A percentile compares a stretch with the other conserved stretches of the same genome.
phyloP scores from a whole-genome alignment of 1,284 basidiomycete genomes.

The Boletus subluridellus region DNA sequence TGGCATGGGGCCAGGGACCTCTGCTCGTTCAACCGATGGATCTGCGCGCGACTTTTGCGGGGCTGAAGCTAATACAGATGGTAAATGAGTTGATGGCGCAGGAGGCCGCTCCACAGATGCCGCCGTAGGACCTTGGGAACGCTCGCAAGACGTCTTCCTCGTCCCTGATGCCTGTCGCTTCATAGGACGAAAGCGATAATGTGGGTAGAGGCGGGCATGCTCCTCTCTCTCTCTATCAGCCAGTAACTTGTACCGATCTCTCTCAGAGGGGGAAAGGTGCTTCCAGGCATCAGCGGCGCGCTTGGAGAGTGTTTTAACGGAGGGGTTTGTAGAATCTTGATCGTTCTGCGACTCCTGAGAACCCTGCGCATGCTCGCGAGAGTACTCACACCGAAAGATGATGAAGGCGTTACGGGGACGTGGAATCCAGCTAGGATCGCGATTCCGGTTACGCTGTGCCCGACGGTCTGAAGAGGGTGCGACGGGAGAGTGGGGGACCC shows the following conservation, averaged over 20 bases:
- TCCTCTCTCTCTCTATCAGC: constrained; percentile 53
- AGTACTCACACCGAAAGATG: constrained; percentile 79
- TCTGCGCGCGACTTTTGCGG: constrained; percentile 5
- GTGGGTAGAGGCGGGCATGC: constrained; percentile 52
- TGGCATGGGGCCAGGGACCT: neutral
- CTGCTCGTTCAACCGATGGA: neutral
- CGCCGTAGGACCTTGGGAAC: constrained; percentile 5
- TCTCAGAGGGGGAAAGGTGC: constrained; percentile 43
- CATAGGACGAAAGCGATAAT: constrained; percentile 60
- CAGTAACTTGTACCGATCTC: constrained; percentile 45
- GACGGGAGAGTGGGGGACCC: constrained; percentile 1
- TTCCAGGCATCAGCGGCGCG: constrained; percentile 62
- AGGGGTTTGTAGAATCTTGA: constrained; percentile 18
- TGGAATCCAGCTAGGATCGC: constrained; percentile 65
- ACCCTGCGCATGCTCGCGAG: constrained; percentile 35
- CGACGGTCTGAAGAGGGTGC: constrained; percentile 34
- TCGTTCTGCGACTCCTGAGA: constrained; percentile 20
- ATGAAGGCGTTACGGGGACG: constrained; percentile 88
- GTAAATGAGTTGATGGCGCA: neutral
- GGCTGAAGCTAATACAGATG: constrained; percentile 23
- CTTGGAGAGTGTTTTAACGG: constrained; percentile 54
- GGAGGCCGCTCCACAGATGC: neutral
- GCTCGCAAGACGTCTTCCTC: constrained; percentile 24
- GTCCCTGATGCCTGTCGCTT: constrained; percentile 36
- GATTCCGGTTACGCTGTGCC: constrained; percentile 33